Conservation (phyloP, 176 grass and related monocot species). For the Ananas comosus region DNA sequence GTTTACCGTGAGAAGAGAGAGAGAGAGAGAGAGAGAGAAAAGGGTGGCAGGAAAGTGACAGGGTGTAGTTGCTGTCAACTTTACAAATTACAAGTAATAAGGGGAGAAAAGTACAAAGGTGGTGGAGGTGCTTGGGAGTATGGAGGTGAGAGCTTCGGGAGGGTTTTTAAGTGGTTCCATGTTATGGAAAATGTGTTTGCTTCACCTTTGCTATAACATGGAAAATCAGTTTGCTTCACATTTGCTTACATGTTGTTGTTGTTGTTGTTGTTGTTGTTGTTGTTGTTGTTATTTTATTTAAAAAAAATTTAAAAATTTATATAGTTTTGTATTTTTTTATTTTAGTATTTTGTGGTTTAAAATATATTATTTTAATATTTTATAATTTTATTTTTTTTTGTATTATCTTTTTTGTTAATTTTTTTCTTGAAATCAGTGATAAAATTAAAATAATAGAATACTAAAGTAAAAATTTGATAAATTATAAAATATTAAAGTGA, state of each 20-base stretch:
- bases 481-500: too few relatives aligned
- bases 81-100: conserved; percentile 12
- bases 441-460: too few relatives aligned
- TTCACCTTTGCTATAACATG: conserved; percentile 32
- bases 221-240: conserved; percentile 23
- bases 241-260: conserved; percentile 18
- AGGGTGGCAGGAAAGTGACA: conserved; percentile 9
- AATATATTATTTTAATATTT: too few relatives aligned
- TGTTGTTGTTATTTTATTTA: too few relatives aligned
- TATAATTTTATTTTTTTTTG: too few relatives aligned
- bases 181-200: conserved; percentile 22
- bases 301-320: too few relatives aligned
- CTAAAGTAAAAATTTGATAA: too few relatives aligned
- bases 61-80: conserved; percentile 35
- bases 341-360: too few relatives aligned
- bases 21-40: neutral
- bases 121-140: neutral
- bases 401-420: too few relatives aligned
- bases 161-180: conserved; percentile 7
- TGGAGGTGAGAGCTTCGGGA: neutral
- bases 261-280: too few relatives aligned
- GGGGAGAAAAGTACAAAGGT: conserved; percentile 25
- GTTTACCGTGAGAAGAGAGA: neutral
- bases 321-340: too few relatives aligned
- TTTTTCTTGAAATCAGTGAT: too few relatives aligned